Evolutionary conservation across 495 filamentous ascomycete genomes (phyloP).

Genomic region (Aspergillus mulundensis): DNA sequence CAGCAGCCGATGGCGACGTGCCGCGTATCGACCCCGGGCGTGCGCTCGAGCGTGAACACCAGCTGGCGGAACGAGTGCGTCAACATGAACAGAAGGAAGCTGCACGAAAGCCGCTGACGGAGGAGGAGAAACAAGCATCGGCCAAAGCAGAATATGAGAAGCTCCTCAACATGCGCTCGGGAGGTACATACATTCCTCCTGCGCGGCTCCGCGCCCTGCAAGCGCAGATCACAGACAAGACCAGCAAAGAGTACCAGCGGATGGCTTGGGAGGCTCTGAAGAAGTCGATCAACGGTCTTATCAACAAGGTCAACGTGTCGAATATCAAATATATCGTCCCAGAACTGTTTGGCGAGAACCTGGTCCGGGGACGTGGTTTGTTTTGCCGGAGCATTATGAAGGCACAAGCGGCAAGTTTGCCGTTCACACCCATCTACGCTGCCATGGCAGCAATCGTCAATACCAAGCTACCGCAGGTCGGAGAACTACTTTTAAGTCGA

Average conservation of each 20-base stretch:
- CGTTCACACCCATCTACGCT: slow-evolving; percentile 93
- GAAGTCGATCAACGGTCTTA: slow-evolving; percentile 96
- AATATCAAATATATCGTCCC: slow-evolving; percentile 98
- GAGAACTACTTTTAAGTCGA: slow-evolving; percentile 81
- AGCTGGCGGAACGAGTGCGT: slow-evolving; percentile 56
- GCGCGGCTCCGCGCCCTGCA: slow-evolving; percentile 87
- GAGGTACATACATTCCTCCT: slow-evolving; percentile 93
- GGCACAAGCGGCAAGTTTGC: slow-evolving; percentile 91
- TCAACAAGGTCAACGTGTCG: slow-evolving; percentile 96
- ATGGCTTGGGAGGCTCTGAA: slow-evolving; percentile 99
- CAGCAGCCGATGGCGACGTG: slow-evolving; percentile 32
- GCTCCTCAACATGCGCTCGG: slow-evolving; percentile 82
- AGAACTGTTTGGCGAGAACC: slow-evolving; percentile 90
- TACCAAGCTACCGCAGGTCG: slow-evolving; percentile 91
- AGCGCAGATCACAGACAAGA: slow-evolving; percentile 94
- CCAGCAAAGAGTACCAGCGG: slow-evolving; percentile 93
- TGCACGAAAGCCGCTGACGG: slow-evolving; percentile 60
- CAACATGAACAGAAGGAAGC: slow-evolving; percentile 50
- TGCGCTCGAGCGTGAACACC: slow-evolving; percentile 57
- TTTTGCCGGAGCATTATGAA: slow-evolving; percentile 97
- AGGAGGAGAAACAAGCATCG: slow-evolving; percentile 75
- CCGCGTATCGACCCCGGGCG: slow-evolving; percentile 53
- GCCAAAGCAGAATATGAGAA: slow-evolving; percentile 91
- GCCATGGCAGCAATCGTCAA: slow-evolving; percentile 96
- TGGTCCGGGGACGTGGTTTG: slow-evolving; percentile 83